Base-by-base conservation (phyloP, 2,329 filamentous ascomycete genomes). In the Sclerotinia subarctica region DNA sequence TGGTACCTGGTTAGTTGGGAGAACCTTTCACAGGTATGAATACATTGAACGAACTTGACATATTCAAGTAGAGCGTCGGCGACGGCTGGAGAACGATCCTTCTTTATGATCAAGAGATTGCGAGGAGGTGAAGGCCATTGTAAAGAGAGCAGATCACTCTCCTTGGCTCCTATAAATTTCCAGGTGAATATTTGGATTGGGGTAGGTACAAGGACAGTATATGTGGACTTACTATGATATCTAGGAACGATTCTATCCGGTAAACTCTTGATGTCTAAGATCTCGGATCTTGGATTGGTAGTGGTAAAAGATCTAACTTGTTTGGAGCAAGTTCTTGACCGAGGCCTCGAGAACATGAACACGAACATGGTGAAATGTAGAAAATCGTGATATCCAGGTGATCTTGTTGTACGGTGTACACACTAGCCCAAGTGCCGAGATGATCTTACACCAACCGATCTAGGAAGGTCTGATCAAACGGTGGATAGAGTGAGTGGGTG, bases 81-180 rank as follows among this genome's bases (percentile, higher is more conserved):
- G n/a, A 79, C 77, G 21, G 71, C 68, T 8, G 76, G 75, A 17
- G 85, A 84, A 71, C 84, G 81, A 71, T 87, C 83, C 77, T 92
- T 92, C 77, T 89, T 88, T 57, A 90, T 85, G 67, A 92, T 79
- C 69, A 92, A 82, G 65, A 92, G 81, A 73, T 91, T 92, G 64
- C 86, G 85, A 3, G 88, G 89, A 47, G 88, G 88, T 21, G 83
- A 82, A 6, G 88, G 87, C 89, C 89, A 92, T 79, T 86, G 83
- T 47, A 91, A 80, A 70, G 85, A 86, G 49, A 90, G 82, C 2
- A 91, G 82, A 56, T 89, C 87, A 74, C 85, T 85, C 38, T 82
- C 79, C 38, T 78, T 81, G 24, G 82, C 86, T 76, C 88, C 87
- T 86, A 63, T 52, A 29, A 59, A 67, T 51, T 38, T 68, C 78